Evolutionary conservation across 768 basidiomycete genomes (phyloP), one percentile per base, ranked within the genome.

Genomic region (Russula virescens): DNA sequence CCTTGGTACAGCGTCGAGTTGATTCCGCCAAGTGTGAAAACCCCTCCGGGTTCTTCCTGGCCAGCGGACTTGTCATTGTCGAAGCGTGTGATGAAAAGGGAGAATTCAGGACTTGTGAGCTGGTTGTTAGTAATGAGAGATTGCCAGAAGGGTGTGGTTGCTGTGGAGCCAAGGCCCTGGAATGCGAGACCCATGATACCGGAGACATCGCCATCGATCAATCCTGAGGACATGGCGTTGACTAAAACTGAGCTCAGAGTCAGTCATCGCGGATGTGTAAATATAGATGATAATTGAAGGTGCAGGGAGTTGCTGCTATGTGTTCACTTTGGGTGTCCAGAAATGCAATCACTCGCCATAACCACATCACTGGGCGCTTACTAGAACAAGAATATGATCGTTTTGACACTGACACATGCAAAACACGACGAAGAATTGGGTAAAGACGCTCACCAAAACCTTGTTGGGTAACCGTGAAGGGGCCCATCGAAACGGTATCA

Each of bases 111-210:
- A 0, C 68, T 68, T 0, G 78, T 69, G 13, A 89, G 71, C 64
- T 78, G 72, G 54, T 75, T 76, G 28, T 69, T 69, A 25, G 72
- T 71, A 5, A 76, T 67, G 1, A 91, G 71, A 0, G 80, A 71
- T 66, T 86, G 74, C 88, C 89, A 91, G 71, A 91, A 88, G 0
- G 90, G 90, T 0, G 72, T 73, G 0, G 83, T 70, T 1, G 71
- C 65, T 14, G 88, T 86, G 13, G 77, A 74, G 0, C 89, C 80
- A 50, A 93, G 79, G 19, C 78, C 63, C 21, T 75, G 45, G 68
- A 88, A 93, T 0, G 85, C 90, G 46, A 93, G 81, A 19, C 90
- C 90, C 78, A 93, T 77, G 68, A 93, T 85, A 25, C 90, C 90
- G 0, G 87, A 84, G 0, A 85, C 75, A 0, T 73, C 61, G 5